Base-by-base conservation (phyloP, 148 eudicot genomes). In the Silene latifolia region DNA sequence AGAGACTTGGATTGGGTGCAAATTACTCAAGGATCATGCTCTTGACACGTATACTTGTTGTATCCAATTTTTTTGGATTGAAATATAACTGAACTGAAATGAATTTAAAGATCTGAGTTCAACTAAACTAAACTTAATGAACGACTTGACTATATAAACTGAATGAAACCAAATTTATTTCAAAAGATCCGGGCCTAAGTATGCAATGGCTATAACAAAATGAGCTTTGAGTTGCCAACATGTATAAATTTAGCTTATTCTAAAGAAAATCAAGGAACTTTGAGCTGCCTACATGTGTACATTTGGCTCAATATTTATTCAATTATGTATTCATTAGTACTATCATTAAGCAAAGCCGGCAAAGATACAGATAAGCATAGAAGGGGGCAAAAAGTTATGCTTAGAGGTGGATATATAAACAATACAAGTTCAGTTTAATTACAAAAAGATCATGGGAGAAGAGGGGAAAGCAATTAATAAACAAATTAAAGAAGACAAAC, bases 361-460 rank as follows among this genome's bases (percentile, higher is more conserved):
- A 75, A 74, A 21, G 62, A 76, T 64, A 65, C 83, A 80, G 72
- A 72, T 80, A 80, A 71, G 81, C 72, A 72, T 39, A 39, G 44
- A 6, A 39, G 79, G 66, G 21, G 59, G 44, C 39, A 44, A 76
- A 76, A 71, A 66, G 74, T 71, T 44, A 14, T 64, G 79, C 79
- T 75, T 76, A 29, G 67, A 48, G 48, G 60, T 63, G 66, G 75
- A 54, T 57, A 63, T 66, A 32, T 39, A 66, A 80, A 61, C 75
- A 74, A 53, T 69, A 15, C 71, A 68, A 60, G 54, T 14, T 46
- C n/a, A 66, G 18, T 18, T 19, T 39, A 47, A 15, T 29, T 67
- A 67, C n/a, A n/a, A n/a, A n/a, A n/a, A 75, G 20, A 51, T 42
- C 32, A 76, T 61, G 29, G 18, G 32, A 63, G n/a, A 25, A 58